Percentiles rank a stretch among this genome's conserved stretches.
Conservation (phyloP, 495 filamentous ascomycete species). For the Penicillium desertorum region DNA sequence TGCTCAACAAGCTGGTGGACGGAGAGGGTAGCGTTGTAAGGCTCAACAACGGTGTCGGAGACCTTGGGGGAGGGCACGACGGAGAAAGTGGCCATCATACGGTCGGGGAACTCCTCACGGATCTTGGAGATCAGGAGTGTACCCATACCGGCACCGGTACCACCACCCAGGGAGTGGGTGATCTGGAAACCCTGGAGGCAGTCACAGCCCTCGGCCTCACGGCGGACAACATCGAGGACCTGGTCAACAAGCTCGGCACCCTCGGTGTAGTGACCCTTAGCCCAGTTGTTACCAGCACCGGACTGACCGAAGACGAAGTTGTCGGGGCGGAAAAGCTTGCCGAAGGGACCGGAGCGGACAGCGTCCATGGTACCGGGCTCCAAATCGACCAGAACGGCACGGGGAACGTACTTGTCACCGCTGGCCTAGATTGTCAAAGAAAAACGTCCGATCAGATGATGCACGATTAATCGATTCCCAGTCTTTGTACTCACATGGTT, state of each 20-base stretch:
- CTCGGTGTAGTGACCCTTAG: slow-evolving; percentile 99
- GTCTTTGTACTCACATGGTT: slow-evolving; percentile 73
- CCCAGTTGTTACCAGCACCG: slow-evolving; percentile 99
- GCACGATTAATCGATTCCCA: neutral
- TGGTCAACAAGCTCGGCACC: slow-evolving; percentile 98
- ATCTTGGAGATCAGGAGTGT: slow-evolving; percentile 99
- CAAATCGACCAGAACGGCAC: slow-evolving; percentile 98
- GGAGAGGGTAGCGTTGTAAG: slow-evolving; percentile 99
- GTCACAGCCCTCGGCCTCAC: slow-evolving; percentile 98
- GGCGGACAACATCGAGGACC: slow-evolving; percentile 97
- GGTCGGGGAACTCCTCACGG: slow-evolving; percentile 99
- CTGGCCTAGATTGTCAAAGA: slow-evolving; percentile 61
- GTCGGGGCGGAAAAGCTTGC: slow-evolving; percentile 99
- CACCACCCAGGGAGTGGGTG: slow-evolving; percentile 99
- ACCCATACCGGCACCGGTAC: slow-evolving; percentile 99
- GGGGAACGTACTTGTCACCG: slow-evolving; percentile 98
- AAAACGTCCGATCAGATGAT: slow-evolving; percentile 15
- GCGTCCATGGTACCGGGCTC: slow-evolving; percentile 99
- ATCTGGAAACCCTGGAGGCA: slow-evolving; percentile 99
- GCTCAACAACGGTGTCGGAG: slow-evolving; percentile 99
- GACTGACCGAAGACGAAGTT: slow-evolving; percentile 99
- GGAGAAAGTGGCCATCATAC: slow-evolving; percentile 99
- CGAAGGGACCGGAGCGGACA: slow-evolving; percentile 97
- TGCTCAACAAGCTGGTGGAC: slow-evolving; percentile 99
- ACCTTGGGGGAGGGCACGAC: slow-evolving; percentile 99